Evolutionary conservation across 2,329 filamentous ascomycete species (phyloP).

Genomic region (Colletotrichum costaricense): DNA sequence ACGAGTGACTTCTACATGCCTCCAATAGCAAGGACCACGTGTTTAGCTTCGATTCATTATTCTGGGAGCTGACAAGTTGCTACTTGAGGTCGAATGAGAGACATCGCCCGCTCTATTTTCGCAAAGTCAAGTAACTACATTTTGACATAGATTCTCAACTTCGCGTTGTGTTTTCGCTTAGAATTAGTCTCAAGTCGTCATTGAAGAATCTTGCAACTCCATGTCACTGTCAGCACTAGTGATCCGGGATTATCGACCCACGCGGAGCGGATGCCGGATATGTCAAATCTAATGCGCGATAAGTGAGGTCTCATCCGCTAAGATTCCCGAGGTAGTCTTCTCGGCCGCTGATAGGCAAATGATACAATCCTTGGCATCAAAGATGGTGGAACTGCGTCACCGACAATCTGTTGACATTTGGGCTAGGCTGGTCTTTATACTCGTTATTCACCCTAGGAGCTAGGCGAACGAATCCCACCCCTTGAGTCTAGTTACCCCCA

Average conservation of each 20-base stretch:
- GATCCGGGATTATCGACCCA: constrained; percentile 12
- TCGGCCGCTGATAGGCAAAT: neutral
- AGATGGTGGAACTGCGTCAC: neutral
- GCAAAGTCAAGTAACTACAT: neutral
- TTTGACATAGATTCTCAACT: neutral
- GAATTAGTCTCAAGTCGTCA: neutral
- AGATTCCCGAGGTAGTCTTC: neutral
- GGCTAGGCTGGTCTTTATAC: neutral
- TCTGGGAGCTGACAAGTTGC: too few species aligned
- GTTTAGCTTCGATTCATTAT: too few species aligned
- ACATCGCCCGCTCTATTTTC: neutral
- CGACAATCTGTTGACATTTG: neutral
- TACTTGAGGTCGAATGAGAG: too few species aligned
- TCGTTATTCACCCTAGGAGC: neutral
- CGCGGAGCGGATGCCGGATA: constrained; percentile 1
- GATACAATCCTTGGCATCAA: constrained; percentile 2
- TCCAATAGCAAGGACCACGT: too few species aligned
- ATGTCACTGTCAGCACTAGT: constrained; percentile 2
- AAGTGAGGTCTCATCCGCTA: neutral
- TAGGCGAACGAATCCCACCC: neutral
- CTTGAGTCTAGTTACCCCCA: constrained; percentile 17
- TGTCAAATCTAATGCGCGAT: neutral
- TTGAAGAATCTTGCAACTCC: neutral
- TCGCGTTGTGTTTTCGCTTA: neutral
- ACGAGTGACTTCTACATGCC: too few species aligned